Evolutionary conservation across 805 yeast genomes (phyloP), one percentile per base, ranked within the genome.

Genomic region (Monosporozyma siamensis): DNA sequence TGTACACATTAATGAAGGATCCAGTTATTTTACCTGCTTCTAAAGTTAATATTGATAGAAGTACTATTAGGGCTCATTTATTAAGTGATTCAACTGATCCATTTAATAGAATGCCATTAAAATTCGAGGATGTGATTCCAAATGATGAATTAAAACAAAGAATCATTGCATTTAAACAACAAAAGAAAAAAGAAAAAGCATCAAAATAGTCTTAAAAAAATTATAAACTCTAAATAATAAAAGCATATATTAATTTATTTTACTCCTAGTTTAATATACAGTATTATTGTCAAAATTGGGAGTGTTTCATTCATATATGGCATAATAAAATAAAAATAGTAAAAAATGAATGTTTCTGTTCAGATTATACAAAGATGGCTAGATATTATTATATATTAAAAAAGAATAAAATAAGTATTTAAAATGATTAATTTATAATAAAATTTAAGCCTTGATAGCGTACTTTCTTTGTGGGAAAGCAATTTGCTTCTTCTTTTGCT

Each of bases 391-490:
- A 20, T 37, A 34, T 35, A 20, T 25, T n/a, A 41, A 39, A 36
- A 26, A 34, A 20, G 25, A 36, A n/a, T n/a, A n/a, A 38, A n/a
- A 29, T 35, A 25, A 32, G 32, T 25, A 45, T 26, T 21, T 6
- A 32, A 23, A 21, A 40, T 26, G 34, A 37, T 22, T 9, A 27
- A 38, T 30, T 38, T 29, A 21, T 39, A 18, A 31, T 39, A 38
- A 34, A 34, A 36, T 56, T 80, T 83, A 90, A 77, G 97, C 98
- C 83, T 90, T 90, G 78, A 92, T 85, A 71, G 97, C 98, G 76
- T 77, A 92, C 77, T 83, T 84, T 82, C 95, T 88, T 77, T 83
- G 90, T 71, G 99, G 97, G 95, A 82, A 88, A 74, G 97, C 95
- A 64, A 80, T 77, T 67, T 78, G 80, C 75, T 78, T 81, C 90